Percentiles rank a stretch among this genome's conserved stretches.
These are phyloP conservation scores for Calophaca sinica DNA, from an alignment of 306 rosid species.

Conservation along the genomic window DNA sequence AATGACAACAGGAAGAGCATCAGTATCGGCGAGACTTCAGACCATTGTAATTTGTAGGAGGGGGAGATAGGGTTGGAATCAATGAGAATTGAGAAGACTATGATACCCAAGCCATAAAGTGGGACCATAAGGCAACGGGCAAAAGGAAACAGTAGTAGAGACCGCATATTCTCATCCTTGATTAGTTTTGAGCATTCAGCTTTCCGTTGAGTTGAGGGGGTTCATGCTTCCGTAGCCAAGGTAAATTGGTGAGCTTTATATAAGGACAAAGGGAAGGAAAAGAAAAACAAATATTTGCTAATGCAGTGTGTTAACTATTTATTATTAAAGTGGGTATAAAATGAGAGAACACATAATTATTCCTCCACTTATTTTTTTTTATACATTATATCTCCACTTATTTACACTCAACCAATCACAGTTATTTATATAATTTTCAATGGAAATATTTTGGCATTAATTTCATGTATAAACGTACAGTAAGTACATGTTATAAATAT, in stretches of 20 bases:
- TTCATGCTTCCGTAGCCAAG: not conserved
- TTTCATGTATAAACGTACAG: too few species aligned
- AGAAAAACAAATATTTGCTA: too few species aligned
- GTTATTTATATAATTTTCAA: too few species aligned
- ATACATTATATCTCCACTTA: too few species aligned
- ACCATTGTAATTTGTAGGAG: not conserved
- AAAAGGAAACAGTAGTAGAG: not conserved
- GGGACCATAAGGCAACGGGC: not conserved
- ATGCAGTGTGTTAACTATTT: too few species aligned
- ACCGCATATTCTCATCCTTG: not conserved
- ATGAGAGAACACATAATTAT: too few species aligned
- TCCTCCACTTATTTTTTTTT: too few species aligned
- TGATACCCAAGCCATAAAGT: not conserved
- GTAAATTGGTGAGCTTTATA: not conserved
- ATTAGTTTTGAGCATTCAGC: not conserved
- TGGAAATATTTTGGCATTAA: too few species aligned
- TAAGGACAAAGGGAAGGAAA: not conserved
- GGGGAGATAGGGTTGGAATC: too few species aligned
- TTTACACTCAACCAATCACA: not conserved
- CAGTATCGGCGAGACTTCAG: conserved; percentile 10
- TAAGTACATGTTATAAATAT: too few species aligned
- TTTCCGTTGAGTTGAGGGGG: not conserved
- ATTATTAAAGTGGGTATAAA: too few species aligned
- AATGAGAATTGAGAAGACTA: not conserved
- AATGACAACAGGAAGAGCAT: conserved; percentile 5